A percentile compares a stretch with the other conserved stretches of the same genome.
Conservation (phyloP, 1,284 basidiomycete genomes). For the Puccinia horiana region DNA sequence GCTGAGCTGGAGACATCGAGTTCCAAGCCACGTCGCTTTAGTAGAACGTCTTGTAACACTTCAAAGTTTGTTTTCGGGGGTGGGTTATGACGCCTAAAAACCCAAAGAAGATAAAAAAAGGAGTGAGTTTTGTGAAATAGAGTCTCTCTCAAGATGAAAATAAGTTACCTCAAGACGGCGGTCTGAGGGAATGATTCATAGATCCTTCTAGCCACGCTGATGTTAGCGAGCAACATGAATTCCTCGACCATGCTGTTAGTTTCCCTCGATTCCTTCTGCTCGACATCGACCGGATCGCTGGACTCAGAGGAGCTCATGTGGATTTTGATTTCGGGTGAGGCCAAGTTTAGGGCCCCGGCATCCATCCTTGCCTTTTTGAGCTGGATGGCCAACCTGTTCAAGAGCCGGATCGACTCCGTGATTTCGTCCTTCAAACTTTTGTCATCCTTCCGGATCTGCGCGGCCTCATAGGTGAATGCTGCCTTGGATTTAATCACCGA, state of each 20-base stretch:
- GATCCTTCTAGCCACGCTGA: constrained; percentile 87
- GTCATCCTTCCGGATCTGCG: constrained; percentile 91
- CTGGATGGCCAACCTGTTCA: constrained; percentile 84
- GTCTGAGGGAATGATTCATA: constrained; percentile 95
- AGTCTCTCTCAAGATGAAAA: not conserved
- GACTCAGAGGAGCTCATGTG: constrained; percentile 89
- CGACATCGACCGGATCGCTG: constrained; percentile 85
- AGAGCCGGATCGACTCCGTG: constrained; percentile 82
- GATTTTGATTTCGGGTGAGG: constrained; percentile 94
- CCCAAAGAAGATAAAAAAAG: not conserved
- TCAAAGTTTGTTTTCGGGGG: constrained; percentile 95
- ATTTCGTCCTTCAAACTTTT: constrained; percentile 76
- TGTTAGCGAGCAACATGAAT: constrained; percentile 98
- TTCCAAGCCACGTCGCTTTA: constrained; percentile 79
- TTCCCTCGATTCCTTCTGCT: constrained; percentile 88
- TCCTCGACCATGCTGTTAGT: constrained; percentile 98
- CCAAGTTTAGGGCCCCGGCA: constrained; percentile 92
- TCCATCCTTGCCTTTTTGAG: constrained; percentile 84
- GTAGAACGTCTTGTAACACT: constrained; percentile 86
- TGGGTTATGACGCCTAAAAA: constrained; percentile 78
- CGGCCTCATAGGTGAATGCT: constrained; percentile 96
- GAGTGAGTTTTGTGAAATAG: not conserved
- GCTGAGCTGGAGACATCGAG: constrained; percentile 90
- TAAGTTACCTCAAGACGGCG: constrained; percentile 76
- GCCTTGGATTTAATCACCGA: constrained; percentile 95